Evolutionary conservation across 192 early-diverging fungal species (phyloP).

Genomic region (Coemansia sp.): DNA sequence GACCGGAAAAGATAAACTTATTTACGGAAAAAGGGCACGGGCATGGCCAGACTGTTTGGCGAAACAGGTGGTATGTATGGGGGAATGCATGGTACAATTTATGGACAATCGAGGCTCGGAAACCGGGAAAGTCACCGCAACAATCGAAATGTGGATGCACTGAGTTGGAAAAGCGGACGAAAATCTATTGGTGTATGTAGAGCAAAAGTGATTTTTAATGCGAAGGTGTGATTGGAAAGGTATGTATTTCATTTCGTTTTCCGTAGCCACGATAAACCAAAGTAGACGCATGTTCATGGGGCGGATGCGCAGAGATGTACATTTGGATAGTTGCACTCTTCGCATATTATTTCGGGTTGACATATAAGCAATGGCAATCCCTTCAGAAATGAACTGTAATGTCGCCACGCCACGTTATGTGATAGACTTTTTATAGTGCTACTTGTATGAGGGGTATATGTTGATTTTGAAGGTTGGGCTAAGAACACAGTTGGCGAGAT

Average conservation of each 20-base stretch:
- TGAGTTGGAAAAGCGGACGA: too few relatives aligned
- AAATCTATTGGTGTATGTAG: too few relatives aligned
- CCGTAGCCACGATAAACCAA: too few relatives aligned
- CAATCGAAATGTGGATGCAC: too few relatives aligned
- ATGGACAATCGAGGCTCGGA: too few relatives aligned
- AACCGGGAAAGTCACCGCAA: too few relatives aligned
- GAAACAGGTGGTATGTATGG: too few relatives aligned
- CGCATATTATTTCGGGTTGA: neutral
- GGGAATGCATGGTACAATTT: too few relatives aligned
- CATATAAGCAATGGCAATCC: neutral
- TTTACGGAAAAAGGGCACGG: neutral
- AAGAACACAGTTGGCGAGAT: too few relatives aligned
- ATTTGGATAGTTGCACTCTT: neutral
- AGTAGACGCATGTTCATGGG: neutral
- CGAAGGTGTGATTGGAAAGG: too few relatives aligned
- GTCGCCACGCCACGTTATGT: conserved; percentile 1
- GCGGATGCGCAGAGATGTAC: neutral
- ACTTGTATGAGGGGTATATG: neutral
- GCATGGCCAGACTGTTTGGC: neutral
- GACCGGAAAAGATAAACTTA: neutral
- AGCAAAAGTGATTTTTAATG: too few relatives aligned
- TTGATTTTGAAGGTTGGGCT: neutral
- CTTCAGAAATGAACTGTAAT: neutral
- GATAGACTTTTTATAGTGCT: neutral
- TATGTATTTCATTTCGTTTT: too few relatives aligned